phyloP scores from a whole-genome alignment of 495 filamentous ascomycete species.

The Penicillium argentinense region DNA sequence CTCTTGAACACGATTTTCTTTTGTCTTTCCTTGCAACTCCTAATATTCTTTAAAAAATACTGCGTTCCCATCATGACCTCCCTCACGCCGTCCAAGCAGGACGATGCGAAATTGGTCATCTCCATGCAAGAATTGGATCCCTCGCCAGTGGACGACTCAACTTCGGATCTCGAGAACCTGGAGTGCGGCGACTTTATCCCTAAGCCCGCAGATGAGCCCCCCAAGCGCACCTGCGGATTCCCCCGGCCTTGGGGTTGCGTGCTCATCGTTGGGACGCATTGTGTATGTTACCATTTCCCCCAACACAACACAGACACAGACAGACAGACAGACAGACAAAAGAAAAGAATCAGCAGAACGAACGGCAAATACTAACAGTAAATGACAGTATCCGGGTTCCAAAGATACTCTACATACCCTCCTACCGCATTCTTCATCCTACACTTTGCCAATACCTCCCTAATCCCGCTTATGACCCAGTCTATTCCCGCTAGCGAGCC shows the following conservation, averaged over 20 bases:
- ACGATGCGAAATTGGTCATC: slow-evolving; percentile 48
- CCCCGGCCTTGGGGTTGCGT: slow-evolving; percentile 54
- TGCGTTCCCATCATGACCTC: slow-evolving; percentile 3
- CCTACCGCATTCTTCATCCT: slow-evolving; percentile 75
- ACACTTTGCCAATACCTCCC: slow-evolving; percentile 77
- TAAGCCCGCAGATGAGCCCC: slow-evolving; percentile 23
- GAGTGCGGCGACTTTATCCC: slow-evolving; percentile 60
- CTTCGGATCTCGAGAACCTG: slow-evolving; percentile 46
- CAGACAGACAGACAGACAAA: too few species aligned
- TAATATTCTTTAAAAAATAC: slow-evolving; percentile 5
- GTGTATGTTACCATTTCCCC: slow-evolving; percentile 40
- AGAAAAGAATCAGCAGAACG: slow-evolving; percentile 6
- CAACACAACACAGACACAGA: too few species aligned
- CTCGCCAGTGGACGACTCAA: slow-evolving; percentile 68
- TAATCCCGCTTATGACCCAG: slow-evolving; percentile 64
- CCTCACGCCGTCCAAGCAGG: slow-evolving; percentile 30
- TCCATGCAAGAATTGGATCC: slow-evolving; percentile 81
- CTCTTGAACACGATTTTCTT: neutral
- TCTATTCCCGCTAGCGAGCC: slow-evolving; percentile 53
- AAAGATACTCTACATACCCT: slow-evolving; percentile 85
- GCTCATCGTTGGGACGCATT: slow-evolving; percentile 61
- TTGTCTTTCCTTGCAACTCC: neutral
- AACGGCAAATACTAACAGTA: slow-evolving; percentile 7
- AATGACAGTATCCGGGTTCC: slow-evolving; percentile 67
- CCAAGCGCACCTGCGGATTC: slow-evolving; percentile 18